phyloP scores from a whole-genome alignment of 2,329 filamentous ascomycete species.

The Aspergillus floridensis region DNA sequence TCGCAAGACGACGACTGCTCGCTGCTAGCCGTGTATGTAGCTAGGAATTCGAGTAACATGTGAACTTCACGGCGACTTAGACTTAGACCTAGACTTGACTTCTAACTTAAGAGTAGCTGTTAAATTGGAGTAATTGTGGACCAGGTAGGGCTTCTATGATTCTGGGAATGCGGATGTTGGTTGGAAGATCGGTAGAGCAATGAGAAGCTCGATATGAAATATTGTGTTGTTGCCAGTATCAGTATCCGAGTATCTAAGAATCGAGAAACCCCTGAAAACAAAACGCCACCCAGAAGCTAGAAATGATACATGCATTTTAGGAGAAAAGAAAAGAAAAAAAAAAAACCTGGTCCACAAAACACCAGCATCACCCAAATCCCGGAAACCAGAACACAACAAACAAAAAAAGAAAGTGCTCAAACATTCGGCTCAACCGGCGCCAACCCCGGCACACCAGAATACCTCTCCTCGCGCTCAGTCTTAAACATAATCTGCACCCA shows the following conservation, averaged over 20 bases:
- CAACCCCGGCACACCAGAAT: slow-evolving; percentile 64
- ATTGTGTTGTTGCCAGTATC: neutral
- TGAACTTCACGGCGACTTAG: neutral
- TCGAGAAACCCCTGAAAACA: neutral
- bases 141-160: too few species aligned
- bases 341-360: neutral
- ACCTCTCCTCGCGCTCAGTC: slow-evolving; percentile 94
- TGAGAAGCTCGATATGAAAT: neutral
- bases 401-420: slow-evolving; percentile 17
- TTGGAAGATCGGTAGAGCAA: too few species aligned
- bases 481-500: slow-evolving; percentile 98
- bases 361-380: neutral
- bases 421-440: slow-evolving; percentile 46
- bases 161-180: too few species aligned
- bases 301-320: neutral
- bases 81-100: neutral
- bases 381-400: neutral
- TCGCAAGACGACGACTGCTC: slow-evolving; percentile 23
- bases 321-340: neutral
- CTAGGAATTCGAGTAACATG: slow-evolving; percentile 15
- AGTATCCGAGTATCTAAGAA: neutral
- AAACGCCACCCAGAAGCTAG: neutral
- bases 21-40: slow-evolving; percentile 13
- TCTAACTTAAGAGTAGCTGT: too few species aligned
- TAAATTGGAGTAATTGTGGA: too few species aligned